A percentile compares a stretch with the other conserved stretches of the same genome.
These are phyloP conservation scores for Mortierella claussenii DNA, from an alignment of 192 early-diverging fungal species.

Conservation along the genomic window DNA sequence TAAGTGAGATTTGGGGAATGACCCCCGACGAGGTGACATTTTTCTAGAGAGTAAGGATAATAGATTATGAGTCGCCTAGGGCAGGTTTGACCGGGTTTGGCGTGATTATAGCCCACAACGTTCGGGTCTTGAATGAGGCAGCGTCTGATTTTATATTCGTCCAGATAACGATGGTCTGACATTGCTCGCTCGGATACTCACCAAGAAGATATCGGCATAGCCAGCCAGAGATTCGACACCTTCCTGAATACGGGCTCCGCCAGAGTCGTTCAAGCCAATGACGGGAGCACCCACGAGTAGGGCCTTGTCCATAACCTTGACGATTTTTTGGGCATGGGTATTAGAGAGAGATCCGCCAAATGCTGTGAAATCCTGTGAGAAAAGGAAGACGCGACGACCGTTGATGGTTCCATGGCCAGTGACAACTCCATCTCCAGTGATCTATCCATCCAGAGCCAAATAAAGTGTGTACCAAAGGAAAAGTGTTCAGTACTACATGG, in stretches of 20 bases:
- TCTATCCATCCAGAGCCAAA: too few relatives aligned
- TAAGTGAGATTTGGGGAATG: slow-evolving; percentile 93
- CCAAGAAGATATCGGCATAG: slow-evolving; percentile 96
- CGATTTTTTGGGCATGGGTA: slow-evolving; percentile 91
- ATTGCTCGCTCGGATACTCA: slow-evolving; percentile 17
- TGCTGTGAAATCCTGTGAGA: slow-evolving; percentile 94
- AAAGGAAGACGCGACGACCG: slow-evolving; percentile 89
- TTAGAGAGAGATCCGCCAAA: slow-evolving; percentile 91
- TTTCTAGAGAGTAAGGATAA: slow-evolving; percentile 58
- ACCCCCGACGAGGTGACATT: slow-evolving; percentile 95
- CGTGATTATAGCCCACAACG: too few relatives aligned
- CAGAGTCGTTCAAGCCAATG: slow-evolving; percentile 96
- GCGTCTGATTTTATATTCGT: too few relatives aligned
- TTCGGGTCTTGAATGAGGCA: too few relatives aligned
- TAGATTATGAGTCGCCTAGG: too few relatives aligned
- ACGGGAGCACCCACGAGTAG: slow-evolving; percentile 93
- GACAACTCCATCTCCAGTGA: slow-evolving; percentile 95
- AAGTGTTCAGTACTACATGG: too few relatives aligned
- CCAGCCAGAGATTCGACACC: slow-evolving; percentile 96
- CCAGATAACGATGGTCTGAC: background rate
- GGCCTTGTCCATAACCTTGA: slow-evolving; percentile 95
- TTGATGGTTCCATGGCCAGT: slow-evolving; percentile 96
- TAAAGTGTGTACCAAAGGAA: too few relatives aligned
- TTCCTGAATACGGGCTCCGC: slow-evolving; percentile 98
- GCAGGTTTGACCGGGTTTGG: too few relatives aligned